A percentile compares a stretch with the other conserved stretches of the same genome.
phyloP scores from a whole-genome alignment of 768 basidiomycete species.

The Cystofilobasidium macerans region DNA sequence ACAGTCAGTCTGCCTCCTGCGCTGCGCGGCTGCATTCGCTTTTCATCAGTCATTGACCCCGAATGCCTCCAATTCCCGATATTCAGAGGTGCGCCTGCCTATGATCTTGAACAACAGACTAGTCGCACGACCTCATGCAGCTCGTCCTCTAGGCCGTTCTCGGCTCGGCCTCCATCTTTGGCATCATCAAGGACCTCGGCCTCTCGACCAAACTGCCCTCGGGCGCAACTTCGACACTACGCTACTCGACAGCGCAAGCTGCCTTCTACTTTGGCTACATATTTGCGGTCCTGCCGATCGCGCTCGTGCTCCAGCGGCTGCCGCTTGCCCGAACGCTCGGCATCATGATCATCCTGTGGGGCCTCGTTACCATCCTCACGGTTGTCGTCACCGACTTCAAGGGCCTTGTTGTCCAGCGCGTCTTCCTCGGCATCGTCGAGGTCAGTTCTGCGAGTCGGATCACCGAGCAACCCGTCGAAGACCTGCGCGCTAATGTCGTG shows the following conservation, averaged over 20 bases:
- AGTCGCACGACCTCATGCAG: too few species aligned
- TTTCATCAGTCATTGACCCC: too few species aligned
- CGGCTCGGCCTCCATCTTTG: constrained; percentile 36
- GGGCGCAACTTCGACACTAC: constrained; percentile 32
- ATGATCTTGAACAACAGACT: too few species aligned
- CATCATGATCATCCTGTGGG: constrained; percentile 32
- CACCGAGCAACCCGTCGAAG: background rate
- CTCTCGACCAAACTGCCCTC: constrained; percentile 29
- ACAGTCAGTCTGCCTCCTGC: background rate
- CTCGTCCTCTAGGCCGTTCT: constrained; percentile 31
- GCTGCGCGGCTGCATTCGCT: background rate
- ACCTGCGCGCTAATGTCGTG: background rate
- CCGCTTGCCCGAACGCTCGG: constrained; percentile 30
- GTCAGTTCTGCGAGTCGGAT: constrained; percentile 8
- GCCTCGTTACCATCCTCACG: constrained; percentile 34
- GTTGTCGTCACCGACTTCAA: constrained; percentile 30
- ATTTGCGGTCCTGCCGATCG: constrained; percentile 32
- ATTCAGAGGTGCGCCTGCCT: background rate
- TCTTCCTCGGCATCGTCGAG: constrained; percentile 36
- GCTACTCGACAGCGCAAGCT: constrained; percentile 36
- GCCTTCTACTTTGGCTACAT: constrained; percentile 35
- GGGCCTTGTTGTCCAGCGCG: constrained; percentile 34
- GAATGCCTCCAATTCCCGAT: too few species aligned
- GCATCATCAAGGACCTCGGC: constrained; percentile 35
- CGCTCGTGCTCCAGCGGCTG: constrained; percentile 31